phyloP scores from a whole-genome alignment of 2,329 filamentous ascomycete species.

The Cladophialophora carrionii region DNA sequence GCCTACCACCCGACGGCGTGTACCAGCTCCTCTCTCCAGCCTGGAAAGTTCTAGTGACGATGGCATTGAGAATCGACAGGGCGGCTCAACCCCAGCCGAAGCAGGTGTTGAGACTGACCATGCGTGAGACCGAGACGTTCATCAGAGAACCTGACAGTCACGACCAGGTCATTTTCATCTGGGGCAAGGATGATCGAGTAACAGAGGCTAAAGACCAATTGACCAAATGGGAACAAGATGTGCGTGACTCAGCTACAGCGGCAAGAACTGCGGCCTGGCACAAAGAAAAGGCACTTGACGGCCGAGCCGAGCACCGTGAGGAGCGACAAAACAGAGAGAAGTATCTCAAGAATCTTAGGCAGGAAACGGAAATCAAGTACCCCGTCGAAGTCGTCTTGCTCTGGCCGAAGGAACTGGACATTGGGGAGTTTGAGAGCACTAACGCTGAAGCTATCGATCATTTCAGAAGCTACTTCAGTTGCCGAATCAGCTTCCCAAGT shows the following conservation, averaged over 20 bases:
- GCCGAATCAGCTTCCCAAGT: conserved; percentile 26
- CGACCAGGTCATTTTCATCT: conserved; percentile 29
- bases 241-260: conserved; percentile 13
- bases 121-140: conserved; percentile 29
- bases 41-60: conserved; percentile 20
- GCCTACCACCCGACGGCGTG: conserved; percentile 12
- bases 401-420: conserved; percentile 36
- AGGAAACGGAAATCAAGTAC: conserved; percentile 25
- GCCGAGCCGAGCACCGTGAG: conserved; percentile 34
- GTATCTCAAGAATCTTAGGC: conserved; percentile 18
- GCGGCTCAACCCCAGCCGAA: conserved; percentile 20
- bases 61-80: conserved; percentile 17
- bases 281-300: conserved; percentile 33
- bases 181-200: conserved; percentile 30
- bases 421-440: conserved; percentile 31
- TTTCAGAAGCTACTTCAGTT: conserved; percentile 24
- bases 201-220: conserved; percentile 25
- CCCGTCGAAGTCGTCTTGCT: conserved; percentile 31
- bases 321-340: conserved; percentile 23
- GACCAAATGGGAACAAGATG: conserved; percentile 27
- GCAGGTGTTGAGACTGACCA: conserved; percentile 21
- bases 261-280: conserved; percentile 21
- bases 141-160: conserved; percentile 27
- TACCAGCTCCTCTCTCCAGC: conserved; percentile 16
- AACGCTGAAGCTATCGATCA: conserved; percentile 28